Evolutionary conservation across 2,329 filamentous ascomycete species (phyloP).

Genomic region (Fusarium sp.): DNA sequence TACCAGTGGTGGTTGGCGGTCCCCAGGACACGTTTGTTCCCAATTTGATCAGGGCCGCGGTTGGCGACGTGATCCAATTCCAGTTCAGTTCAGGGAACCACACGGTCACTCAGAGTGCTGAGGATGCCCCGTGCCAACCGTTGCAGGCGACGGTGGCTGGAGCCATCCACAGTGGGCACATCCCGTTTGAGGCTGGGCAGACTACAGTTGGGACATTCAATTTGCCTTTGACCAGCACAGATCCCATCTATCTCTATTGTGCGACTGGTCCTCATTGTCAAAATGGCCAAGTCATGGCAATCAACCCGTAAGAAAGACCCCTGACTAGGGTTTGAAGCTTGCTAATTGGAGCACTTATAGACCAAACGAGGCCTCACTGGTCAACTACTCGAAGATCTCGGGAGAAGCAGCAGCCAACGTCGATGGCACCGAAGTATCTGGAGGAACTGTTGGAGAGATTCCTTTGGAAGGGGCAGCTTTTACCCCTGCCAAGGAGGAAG

Average conservation of each 20-base stretch:
- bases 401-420: slow-evolving; percentile 34
- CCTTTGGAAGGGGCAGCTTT: slow-evolving; percentile 37
- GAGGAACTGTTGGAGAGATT: slow-evolving; percentile 39
- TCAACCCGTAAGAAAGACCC: slow-evolving; percentile 57
- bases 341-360: not conserved
- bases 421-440: slow-evolving; percentile 31
- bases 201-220: slow-evolving; percentile 59
- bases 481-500: slow-evolving; percentile 27
- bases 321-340: not conserved
- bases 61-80: slow-evolving; percentile 56
- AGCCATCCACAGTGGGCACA: slow-evolving; percentile 56
- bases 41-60: slow-evolving; percentile 49
- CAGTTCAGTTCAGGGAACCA: slow-evolving; percentile 59
- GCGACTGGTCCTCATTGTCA: slow-evolving; percentile 62
- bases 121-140: slow-evolving; percentile 52
- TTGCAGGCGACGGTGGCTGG: slow-evolving; percentile 48
- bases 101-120: slow-evolving; percentile 56
- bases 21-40: slow-evolving; percentile 53
- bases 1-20: slow-evolving; percentile 54
- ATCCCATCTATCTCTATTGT: slow-evolving; percentile 64
- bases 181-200: slow-evolving; percentile 52
- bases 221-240: slow-evolving; percentile 57
- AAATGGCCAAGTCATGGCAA: slow-evolving; percentile 62
- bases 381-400: slow-evolving; percentile 34
- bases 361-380: slow-evolving; percentile 32